phyloP scores from a whole-genome alignment of 371 early-diverging fungal genomes.

The Parasitella parasitica region DNA sequence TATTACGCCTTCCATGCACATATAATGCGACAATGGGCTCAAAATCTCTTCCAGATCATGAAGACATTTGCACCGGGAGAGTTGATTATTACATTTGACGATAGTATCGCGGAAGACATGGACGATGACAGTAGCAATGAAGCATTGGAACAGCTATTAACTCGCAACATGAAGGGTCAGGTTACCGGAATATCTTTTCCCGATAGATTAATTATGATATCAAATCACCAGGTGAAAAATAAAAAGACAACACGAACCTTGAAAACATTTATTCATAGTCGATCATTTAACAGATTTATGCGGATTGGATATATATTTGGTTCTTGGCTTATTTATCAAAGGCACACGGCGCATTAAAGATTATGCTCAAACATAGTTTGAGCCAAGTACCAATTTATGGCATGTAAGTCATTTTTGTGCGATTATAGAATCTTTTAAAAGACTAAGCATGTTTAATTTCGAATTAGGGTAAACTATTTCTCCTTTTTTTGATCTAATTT shows the following conservation, averaged over 20 bases:
- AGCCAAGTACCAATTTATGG: conserved; percentile 83
- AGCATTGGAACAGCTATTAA: conserved; percentile 23
- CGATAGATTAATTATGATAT: conserved; percentile 56
- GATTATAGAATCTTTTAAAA: not conserved
- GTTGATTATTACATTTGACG: conserved; percentile 61
- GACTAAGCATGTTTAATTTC: not conserved
- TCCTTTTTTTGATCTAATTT: not conserved
- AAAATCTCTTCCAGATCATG: conserved; percentile 58
- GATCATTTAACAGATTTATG: conserved; percentile 57
- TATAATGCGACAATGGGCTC: conserved; percentile 65
- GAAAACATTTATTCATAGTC: not conserved
- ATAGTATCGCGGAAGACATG: conserved; percentile 47
- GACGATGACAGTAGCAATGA: conserved; percentile 13
- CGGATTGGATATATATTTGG: conserved; percentile 94
- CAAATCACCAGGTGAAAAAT: conserved; percentile 73
- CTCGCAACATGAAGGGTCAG: conserved; percentile 28
- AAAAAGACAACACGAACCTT: not conserved
- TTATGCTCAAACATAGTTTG: conserved; percentile 79
- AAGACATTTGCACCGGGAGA: conserved; percentile 65
- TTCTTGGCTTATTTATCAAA: conserved; percentile 61
- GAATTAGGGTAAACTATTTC: conserved; percentile 21
- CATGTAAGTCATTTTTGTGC: conserved; percentile 48
- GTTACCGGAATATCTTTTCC: conserved; percentile 47
- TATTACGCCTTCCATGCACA: conserved; percentile 47
- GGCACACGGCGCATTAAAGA: conserved; percentile 78